These are phyloP conservation scores for Argentina anserina DNA, from an alignment of 306 rosid genomes.

Conservation along the genomic window DNA sequence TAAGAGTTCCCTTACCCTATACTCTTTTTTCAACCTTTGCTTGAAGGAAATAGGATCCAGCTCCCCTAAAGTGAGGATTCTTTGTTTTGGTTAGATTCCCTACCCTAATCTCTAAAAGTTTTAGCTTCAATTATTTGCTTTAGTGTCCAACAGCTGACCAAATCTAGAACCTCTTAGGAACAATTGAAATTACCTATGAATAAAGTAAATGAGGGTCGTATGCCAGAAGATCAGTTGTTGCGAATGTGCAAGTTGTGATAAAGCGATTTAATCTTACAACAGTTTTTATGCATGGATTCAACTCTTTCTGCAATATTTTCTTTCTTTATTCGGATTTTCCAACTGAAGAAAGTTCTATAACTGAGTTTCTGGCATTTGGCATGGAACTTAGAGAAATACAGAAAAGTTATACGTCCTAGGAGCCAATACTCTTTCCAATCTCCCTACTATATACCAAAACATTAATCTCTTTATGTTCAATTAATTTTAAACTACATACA, in stretches of 20 bases:
- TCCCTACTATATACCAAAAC: no score
- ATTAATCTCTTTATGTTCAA: no score
- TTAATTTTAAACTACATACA: no score
- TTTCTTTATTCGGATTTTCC: not conserved
- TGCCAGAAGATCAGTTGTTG: not conserved
- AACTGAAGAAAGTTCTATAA: not conserved
- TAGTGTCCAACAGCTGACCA: not conserved
- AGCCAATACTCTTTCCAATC: no score
- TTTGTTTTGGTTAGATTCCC: no score
- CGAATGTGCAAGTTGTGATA: not conserved
- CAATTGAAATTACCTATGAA: not conserved
- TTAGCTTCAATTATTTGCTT: not conserved
- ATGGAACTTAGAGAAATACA: not conserved
- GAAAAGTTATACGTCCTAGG: no score
- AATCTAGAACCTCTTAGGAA: not conserved
- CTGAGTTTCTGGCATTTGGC: not conserved
- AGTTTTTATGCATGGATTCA: not conserved
- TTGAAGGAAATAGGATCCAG: no score
- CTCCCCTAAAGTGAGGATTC: no score
- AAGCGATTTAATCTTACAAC: not conserved
- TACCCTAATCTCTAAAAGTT: not conserved
- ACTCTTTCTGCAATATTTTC: not conserved
- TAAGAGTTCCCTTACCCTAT: not conserved
- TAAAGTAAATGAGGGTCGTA: not conserved
- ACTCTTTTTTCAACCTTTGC: not conserved